Base-by-base conservation (phyloP, 768 basidiomycete species). In the Auricularia sp. region DNA sequence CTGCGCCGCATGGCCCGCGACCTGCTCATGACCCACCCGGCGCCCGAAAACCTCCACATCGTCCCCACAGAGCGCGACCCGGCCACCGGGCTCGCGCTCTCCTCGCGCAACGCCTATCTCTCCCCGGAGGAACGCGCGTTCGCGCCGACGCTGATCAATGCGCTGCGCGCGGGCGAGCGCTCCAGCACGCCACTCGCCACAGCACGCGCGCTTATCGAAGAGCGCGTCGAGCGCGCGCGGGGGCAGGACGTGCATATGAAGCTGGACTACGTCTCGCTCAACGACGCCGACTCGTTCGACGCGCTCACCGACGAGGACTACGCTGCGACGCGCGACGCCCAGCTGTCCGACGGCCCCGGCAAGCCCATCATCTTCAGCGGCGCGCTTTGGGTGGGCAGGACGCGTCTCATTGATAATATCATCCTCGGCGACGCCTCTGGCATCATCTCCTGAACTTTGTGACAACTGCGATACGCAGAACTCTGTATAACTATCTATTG, bases 401-500 rank as follows among this genome's bases (percentile, higher is more conserved):
- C 94, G 47, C 81, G 95, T 68, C 73, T 99, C 68, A 98, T 99
- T 53, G 96, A 99, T 75, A 99, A 98, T 72, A 74, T 97, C 62
- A 77, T 97, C 53, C 74, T 97, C 1, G 93, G 86, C 8, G 78
- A 84, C 68, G 66, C 70, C 8, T 71, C 66, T 54, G 72, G 67
- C 23, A 75, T 82, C 63, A 62, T 83, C 51, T 70, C 66, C 60
- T 75, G 36, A 59, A 7, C 23, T 23, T 23, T 23, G 23, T 23
- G 23, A 23, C 39, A 42, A 1, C 39, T 42, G 39, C 39, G 39
- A 14, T 42, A 42, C 39, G 39, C 39, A 42, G 39, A 42, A 8
- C 2, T 42, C 12, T 42, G 39, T 42, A 42, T 42, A 42, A 7
- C 0, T 42, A 42, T 8, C 12, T 14, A 42, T 42, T 7, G 39